Evolutionary conservation across 2,329 filamentous ascomycete species (phyloP).

Genomic region (Magnaporthales sp.): DNA sequence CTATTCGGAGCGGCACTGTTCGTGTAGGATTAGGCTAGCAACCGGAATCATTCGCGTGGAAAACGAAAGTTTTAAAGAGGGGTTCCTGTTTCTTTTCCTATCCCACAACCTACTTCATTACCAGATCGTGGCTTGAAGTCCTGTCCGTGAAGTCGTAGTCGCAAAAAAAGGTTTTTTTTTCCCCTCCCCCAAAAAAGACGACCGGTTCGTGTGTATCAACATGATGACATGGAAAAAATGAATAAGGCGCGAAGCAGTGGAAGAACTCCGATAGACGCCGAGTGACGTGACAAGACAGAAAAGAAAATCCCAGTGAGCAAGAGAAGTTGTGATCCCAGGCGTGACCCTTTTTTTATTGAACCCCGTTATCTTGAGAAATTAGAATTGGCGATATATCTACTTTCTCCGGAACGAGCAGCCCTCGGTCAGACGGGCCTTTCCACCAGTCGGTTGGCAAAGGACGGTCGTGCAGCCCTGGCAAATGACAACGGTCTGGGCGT

Average conservation of each 20-base stretch:
- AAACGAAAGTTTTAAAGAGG: background rate
- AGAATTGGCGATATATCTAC: slow-evolving; percentile 57
- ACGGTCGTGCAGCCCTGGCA: slow-evolving; percentile 99
- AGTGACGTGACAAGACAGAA: background rate
- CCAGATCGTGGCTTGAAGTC: background rate
- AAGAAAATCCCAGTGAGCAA: slow-evolving; percentile 1
- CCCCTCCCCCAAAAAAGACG: slow-evolving; percentile 2
- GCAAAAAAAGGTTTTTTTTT: slow-evolving; percentile 13
- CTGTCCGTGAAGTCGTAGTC: slow-evolving; percentile 9
- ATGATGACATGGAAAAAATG: slow-evolving; percentile 19
- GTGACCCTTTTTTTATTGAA: slow-evolving; percentile 15
- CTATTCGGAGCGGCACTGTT: background rate
- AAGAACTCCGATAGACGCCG: slow-evolving; percentile 4
- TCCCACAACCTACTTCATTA: background rate
- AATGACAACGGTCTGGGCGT: slow-evolving; percentile 99
- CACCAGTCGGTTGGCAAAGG: slow-evolving; percentile 98
- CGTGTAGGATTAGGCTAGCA: background rate
- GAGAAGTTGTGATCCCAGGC: background rate
- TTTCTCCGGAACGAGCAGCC: slow-evolving; percentile 99
- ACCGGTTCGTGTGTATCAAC: slow-evolving; percentile 3
- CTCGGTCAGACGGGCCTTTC: slow-evolving; percentile 97
- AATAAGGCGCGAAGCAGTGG: background rate
- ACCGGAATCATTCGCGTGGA: background rate
- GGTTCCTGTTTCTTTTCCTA: background rate
- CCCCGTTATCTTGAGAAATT: slow-evolving; percentile 25